Evolutionary conservation across 2,329 filamentous ascomycete genomes (phyloP), one percentile per base, ranked within the genome.

Genomic region (Alternaria sp.): DNA sequence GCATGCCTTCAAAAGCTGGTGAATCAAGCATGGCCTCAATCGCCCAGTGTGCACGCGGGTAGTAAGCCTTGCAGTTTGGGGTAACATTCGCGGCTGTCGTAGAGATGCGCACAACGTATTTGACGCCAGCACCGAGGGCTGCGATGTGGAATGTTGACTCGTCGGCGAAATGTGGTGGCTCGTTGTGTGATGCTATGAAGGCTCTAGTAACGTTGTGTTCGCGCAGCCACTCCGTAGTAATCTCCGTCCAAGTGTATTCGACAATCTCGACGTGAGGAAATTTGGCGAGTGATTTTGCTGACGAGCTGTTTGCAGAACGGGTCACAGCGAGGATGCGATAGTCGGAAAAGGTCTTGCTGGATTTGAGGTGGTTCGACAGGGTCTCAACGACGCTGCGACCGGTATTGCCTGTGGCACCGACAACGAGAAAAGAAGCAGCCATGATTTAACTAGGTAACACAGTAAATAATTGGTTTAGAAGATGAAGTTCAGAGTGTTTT

Each of bases 181-280:
- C 46, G 41, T 67, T 67, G 59, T 70, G 67, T 7, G 67, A 52
- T 4, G 66, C 64, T 22, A 70, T 66, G 57, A 65, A 70, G 12
- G 53, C 61, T 38, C 61, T 36, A 20, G 36, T 52, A 3, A 70
- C 61, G 3, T 59, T 24, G 3, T 58, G 60, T 8, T 65, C 43
- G 4, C 39, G 49, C 11, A 68, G 59, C 62, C 67, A 70, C 2
- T 61, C 44, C 4, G 62, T 3, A 5, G 59, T 65, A 32, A 70
- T 65, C 5, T 64, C 58, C 2, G 49, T 7, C 67, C 67, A 68
- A 5, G 51, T 36, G 7, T 62, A 18, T 53, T 69, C 62, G 8
- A 56, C 12, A 1, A 69, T 38, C 7, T 66, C 51, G n/a, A 69
- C 65, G 28, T 51, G 24, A 9, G 65, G 65, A 0, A 63, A 44